A percentile compares a stretch with the other conserved stretches of the same genome.
Evolutionary conservation across 148 eudicot genomes (phyloP).

Genomic region (Pouteria glomerata): DNA sequence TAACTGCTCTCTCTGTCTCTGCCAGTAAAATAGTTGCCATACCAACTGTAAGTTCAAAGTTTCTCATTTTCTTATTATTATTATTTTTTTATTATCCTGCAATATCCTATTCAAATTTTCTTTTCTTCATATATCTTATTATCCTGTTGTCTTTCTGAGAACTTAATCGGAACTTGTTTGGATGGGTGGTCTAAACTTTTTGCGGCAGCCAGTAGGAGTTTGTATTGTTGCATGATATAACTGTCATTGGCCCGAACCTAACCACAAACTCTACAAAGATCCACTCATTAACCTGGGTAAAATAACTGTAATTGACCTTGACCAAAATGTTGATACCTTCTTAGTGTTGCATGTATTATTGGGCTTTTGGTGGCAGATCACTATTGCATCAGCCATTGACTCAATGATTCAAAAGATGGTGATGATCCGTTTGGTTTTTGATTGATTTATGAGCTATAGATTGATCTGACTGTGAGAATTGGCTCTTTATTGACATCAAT

Average conservation of each 20-base stretch:
- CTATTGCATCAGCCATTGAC: neutral
- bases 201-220: neutral
- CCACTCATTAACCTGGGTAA: neutral
- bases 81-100: too few relatives aligned
- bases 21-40: conserved; percentile 73
- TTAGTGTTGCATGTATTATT: neutral
- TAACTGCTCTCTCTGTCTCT: conserved; percentile 73
- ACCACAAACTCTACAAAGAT: neutral
- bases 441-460: neutral
- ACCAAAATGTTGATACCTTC: neutral
- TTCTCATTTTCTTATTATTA: neutral
- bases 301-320: neutral
- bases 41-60: conserved; percentile 58
- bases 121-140: too few relatives aligned
- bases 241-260: neutral
- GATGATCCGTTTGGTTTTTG: neutral
- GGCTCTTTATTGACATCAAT: too few relatives aligned
- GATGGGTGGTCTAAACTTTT: neutral
- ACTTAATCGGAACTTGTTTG: neutral
- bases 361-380: neutral
- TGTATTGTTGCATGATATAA: neutral
- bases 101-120: too few relatives aligned
- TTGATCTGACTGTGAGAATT: neutral
- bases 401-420: neutral
- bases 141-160: neutral